Evolutionary conservation across 139 green algal genomes (phyloP).

Genomic region (Auxenochlorella pyrenoidosa): DNA sequence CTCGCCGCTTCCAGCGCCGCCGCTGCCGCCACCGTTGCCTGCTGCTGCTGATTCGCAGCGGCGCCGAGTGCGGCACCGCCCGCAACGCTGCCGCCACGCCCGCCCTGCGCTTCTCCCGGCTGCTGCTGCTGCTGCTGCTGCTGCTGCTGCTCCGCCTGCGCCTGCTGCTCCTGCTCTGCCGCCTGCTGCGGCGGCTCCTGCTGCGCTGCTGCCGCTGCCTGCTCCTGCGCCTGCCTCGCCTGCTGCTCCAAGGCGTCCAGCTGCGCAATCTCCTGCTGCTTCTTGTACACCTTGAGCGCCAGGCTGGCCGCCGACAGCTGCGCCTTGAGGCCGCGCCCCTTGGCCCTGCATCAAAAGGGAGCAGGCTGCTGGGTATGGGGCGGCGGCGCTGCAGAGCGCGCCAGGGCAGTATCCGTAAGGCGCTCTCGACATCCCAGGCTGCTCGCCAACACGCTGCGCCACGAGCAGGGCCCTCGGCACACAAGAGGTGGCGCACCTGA

Average conservation of each 20-base stretch:
- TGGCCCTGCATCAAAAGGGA: slow-evolving; percentile 23
- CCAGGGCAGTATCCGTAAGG: no score
- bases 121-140: slow-evolving; percentile 17
- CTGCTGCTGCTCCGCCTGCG: slow-evolving; percentile 13
- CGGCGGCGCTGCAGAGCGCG: no score
- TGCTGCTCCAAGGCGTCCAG: slow-evolving; percentile 36
- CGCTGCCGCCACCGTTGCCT: neutral
- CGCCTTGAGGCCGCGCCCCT: slow-evolving; percentile 69
- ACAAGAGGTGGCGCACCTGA: slow-evolving; percentile 33
- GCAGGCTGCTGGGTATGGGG: neutral
- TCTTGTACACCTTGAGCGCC: slow-evolving; percentile 75
- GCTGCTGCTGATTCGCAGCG: neutral
- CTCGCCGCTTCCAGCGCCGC: slow-evolving; percentile 11
- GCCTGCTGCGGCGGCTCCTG: slow-evolving; percentile 34
- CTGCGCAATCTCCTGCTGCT: slow-evolving; percentile 75
- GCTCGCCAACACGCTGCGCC: no score
- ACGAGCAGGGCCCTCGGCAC: no score
- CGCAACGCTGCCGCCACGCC: neutral
- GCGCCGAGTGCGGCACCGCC: neutral
- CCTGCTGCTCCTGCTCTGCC: neutral
- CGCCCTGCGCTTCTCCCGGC: neutral
- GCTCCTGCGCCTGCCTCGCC: slow-evolving; percentile 1
- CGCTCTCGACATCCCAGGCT: neutral
- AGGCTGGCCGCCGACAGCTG: slow-evolving; percentile 66
- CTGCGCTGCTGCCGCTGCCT: neutral